A percentile compares a stretch with the other conserved stretches of the same genome.
phyloP scores from a whole-genome alignment of 2,329 filamentous ascomycete genomes.

The Gyromitra esculenta region DNA sequence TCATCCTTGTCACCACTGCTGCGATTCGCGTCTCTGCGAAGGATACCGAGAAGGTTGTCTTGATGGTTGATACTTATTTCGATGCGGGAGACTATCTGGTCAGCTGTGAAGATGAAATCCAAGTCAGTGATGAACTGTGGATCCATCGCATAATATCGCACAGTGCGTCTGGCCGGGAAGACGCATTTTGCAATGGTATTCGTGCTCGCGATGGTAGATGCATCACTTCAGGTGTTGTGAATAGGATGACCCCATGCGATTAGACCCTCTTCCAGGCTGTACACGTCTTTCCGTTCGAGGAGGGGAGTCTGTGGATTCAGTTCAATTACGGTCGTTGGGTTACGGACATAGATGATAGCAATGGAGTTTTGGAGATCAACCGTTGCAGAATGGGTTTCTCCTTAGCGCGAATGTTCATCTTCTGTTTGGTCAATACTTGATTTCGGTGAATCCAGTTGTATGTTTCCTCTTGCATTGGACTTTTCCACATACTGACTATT shows the following conservation, averaged over 20 bases:
- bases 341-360: conserved; percentile 19
- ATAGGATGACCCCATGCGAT: no score
- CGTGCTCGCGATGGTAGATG: conserved; percentile 19
- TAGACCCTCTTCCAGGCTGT: background rate
- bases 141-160: conserved; percentile 44
- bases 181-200: background rate
- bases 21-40: conserved; percentile 28
- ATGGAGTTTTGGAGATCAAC: conserved; percentile 37
- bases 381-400: conserved; percentile 29
- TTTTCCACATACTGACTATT: background rate
- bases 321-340: conserved; percentile 31
- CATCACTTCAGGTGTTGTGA: no score
- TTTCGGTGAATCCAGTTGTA: conserved; percentile 26
- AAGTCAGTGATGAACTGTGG: conserved; percentile 42
- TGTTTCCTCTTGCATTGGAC: background rate
- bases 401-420: background rate
- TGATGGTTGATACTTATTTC: conserved; percentile 29
- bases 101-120: conserved; percentile 37
- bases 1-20: conserved; percentile 15
- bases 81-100: conserved; percentile 41
- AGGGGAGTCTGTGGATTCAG: conserved; percentile 26
- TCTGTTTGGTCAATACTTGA: background rate
- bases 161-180: conserved; percentile 42
- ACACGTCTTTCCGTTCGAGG: conserved; percentile 39
- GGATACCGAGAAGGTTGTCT: conserved; percentile 13